Evolutionary conservation across 768 basidiomycete species (phyloP), one percentile per base, ranked within the genome.

Genomic region (Rhodosporidiobolus odoratus): DNA sequence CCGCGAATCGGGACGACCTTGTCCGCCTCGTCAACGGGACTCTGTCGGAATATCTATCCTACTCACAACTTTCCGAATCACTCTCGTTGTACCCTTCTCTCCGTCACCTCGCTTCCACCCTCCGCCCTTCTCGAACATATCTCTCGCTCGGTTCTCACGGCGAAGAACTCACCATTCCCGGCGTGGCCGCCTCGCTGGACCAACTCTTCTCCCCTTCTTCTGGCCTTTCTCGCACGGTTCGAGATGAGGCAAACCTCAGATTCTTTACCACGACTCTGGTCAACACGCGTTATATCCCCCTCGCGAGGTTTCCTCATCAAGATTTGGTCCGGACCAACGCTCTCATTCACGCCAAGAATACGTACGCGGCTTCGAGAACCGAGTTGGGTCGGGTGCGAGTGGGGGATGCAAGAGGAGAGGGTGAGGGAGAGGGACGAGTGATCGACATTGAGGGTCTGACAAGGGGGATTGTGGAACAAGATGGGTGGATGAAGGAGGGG

Each of bases 271-370:
- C 72, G 3, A 69, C 72, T 8, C 61, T 58, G 52, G 68, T 69
- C 61, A 66, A 73, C 61, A 27, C 72, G 52, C 57, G 50, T 0
- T 63, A 73, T 57, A 73, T 73, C 65, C 72, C 72, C 6, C 72
- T 69, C 64, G 52, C 58, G 6, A 64, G 65, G 23, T 73, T 73
- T 54, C 72, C 72, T 32, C 72, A 69, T 41, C 72, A 73, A 43
- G 72, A 73, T 57, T 61, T 73, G 48, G 56, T 69, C 13, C 54
- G 72, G 25, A 52, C 62, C 32, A 73, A 73, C 65, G 64, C 68
- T 19, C 45, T 69, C 63, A 69, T 73, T 61, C 12, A 13, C 8
- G 64, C 72, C 3, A 62, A 57, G 37, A 73, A 73, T 54, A 23
- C n/a, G 16, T 23, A 47, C 52, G 50, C 62, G 4, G 60, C 64